Evolutionary conservation across 2,329 filamentous ascomycete species (phyloP).

Genomic region (Colletotrichum sp.): DNA sequence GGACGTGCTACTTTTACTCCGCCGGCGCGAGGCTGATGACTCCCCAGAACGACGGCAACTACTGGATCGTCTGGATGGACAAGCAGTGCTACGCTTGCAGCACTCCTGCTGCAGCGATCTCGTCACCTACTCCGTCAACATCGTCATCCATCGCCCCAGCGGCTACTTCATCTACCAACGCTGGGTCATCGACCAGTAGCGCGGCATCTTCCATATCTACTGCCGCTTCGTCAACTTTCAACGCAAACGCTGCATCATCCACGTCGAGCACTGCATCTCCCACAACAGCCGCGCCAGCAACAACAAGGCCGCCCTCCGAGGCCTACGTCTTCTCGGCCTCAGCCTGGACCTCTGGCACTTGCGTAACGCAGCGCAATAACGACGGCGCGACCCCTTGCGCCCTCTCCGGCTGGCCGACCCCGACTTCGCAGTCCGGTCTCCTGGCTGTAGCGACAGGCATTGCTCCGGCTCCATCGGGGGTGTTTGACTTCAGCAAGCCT

Average conservation of each 20-base stretch:
- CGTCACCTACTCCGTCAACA: background rate
- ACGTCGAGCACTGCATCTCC: background rate
- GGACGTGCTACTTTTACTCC: slow-evolving; percentile 11
- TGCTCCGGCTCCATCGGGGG: background rate
- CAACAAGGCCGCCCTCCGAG: background rate
- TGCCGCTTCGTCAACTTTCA: background rate
- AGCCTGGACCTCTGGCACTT: background rate
- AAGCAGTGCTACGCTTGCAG: background rate
- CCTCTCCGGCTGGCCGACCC: slow-evolving; percentile 3
- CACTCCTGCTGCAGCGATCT: background rate
- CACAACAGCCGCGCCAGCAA: background rate
- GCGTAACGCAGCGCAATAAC: background rate
- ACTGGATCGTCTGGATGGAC: slow-evolving; percentile 7
- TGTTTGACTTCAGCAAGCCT: background rate
- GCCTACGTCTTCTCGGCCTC: background rate
- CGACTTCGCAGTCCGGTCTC: background rate
- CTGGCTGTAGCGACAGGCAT: background rate
- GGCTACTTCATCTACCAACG: background rate
- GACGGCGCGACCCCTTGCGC: background rate
- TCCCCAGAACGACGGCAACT: background rate
- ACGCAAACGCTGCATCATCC: background rate
- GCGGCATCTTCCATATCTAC: background rate
- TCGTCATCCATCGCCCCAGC: background rate
- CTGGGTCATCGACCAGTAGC: background rate
- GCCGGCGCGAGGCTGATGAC: background rate